Percentiles rank a stretch among this genome's conserved stretches.
Conservation (phyloP, 2,329 filamentous ascomycete genomes). For the Grosmannia clavigera region DNA sequence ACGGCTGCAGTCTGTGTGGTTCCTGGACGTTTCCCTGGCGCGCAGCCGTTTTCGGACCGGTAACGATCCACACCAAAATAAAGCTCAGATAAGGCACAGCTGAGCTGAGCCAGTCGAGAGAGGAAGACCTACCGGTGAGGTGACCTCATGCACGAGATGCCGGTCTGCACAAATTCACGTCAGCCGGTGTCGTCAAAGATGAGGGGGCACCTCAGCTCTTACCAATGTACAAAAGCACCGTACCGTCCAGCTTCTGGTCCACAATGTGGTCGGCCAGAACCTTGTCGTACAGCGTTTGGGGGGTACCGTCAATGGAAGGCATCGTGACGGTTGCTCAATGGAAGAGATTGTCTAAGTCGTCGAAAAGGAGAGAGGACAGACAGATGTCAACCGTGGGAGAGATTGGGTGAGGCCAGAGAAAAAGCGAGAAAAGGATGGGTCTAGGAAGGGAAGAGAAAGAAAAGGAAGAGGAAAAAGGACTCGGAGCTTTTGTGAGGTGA, state of each 20-base stretch:
- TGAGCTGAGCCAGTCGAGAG: no score
- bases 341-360: background rate
- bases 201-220: conserved; percentile 18
- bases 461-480: conserved; percentile 1
- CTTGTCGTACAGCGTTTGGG: conserved; percentile 93
- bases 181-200: background rate
- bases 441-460: background rate
- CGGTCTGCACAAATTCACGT: conserved; percentile 44
- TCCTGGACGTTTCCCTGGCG: background rate
- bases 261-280: conserved; percentile 91
- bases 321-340: conserved; percentile 29
- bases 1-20: background rate
- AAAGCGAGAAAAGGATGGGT: background rate
- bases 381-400: background rate
- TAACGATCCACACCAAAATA: background rate
- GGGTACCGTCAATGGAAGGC: conserved; percentile 60
- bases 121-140: conserved; percentile 60
- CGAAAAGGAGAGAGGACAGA: background rate
- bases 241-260: conserved; percentile 89
- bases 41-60: conserved; percentile 1
- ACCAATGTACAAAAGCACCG: conserved; percentile 88
- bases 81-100: background rate
- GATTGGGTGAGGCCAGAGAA: no score
- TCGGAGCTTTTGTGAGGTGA: background rate
- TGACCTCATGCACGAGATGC: conserved; percentile 97